Evolutionary conservation across 345 rosid genomes (phyloP), one percentile per base, ranked within the genome.

Genomic region (Leavenworthia alabamica): DNA sequence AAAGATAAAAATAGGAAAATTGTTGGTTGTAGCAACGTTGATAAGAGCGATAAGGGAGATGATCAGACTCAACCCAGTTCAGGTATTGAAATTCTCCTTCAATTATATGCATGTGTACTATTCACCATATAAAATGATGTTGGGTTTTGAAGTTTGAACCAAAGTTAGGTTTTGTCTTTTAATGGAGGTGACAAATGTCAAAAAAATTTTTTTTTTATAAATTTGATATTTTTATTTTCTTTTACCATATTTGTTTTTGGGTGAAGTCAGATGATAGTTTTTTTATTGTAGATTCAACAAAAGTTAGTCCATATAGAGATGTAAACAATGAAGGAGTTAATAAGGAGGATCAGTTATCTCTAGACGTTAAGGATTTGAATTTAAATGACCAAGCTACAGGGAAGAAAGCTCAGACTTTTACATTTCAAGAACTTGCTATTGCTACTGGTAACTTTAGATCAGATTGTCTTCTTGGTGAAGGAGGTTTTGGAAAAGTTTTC

Each of bases 401-500:
- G 83, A 79, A 63, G 65, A 67, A 60, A 27, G 92, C 84, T 14
- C 77, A 76, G 31, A 63, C 80, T 23, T 85, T 85, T 64, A 74
- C 84, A 16, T 81, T 83, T 46, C 62, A 68, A 37, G 90, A 90
- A 75, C 93, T 90, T 10, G 71, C 71, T 0, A 60, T 59, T 12
- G 93, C 90, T 12, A 87, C 95, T 0, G 79, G 74, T 1, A 81
- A 85, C 78, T 90, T 90, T 39, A 75, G 78, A 60, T 51, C 74
- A 1, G 81, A 78, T 73, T 85, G 84, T 78, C 82, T 83, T 52
- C 56, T 90, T 29, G 96, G 97, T 22, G 90, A 82, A 82, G 97
- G 97, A 14, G 97, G 97, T 26, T 90, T 90, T 41, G 97, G 95
- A 8, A 85, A 81, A 77, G 96, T 90, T 24, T 90, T 67, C 77